phyloP scores from a whole-genome alignment of 192 early-diverging fungal species.

The Rhizophagus clarus region DNA sequence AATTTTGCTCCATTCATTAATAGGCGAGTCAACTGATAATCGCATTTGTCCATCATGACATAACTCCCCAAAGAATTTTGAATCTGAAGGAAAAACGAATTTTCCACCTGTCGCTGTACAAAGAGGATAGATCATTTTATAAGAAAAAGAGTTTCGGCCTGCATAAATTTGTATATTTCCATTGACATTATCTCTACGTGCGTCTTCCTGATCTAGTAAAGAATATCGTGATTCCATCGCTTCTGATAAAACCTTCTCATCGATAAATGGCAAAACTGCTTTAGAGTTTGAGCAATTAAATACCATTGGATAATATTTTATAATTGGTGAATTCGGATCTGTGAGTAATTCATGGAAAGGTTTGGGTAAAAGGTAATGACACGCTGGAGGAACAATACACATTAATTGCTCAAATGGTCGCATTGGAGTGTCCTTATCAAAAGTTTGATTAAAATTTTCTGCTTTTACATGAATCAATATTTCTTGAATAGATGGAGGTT shows the following conservation, averaged over 20 bases:
- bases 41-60: background rate
- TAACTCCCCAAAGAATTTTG: background rate
- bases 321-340: slow-evolving; percentile 2
- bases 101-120: background rate
- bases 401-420: slow-evolving; percentile 32
- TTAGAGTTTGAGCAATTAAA: background rate
- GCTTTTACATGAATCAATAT: slow-evolving; percentile 11
- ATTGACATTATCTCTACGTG: background rate
- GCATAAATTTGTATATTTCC: slow-evolving; percentile 11
- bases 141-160: background rate
- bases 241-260: slow-evolving; percentile 14
- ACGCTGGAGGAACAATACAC: slow-evolving; percentile 23
- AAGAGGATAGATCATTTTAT: background rate
- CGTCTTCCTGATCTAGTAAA: background rate
- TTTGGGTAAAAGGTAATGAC: slow-evolving; percentile 7
- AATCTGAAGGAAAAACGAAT: background rate
- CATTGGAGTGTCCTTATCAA: slow-evolving; percentile 3
- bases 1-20: background rate
- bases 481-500: slow-evolving; percentile 13
- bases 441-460: slow-evolving; percentile 6
- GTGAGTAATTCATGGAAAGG: slow-evolving; percentile 18
- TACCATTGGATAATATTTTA: slow-evolving; percentile 14
- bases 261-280: slow-evolving; percentile 25
- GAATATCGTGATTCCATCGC: slow-evolving; percentile 7
- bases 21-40: background rate